Conservation (phyloP, 2,329 filamentous ascomycete genomes). For the Sphaerulina musiva region DNA sequence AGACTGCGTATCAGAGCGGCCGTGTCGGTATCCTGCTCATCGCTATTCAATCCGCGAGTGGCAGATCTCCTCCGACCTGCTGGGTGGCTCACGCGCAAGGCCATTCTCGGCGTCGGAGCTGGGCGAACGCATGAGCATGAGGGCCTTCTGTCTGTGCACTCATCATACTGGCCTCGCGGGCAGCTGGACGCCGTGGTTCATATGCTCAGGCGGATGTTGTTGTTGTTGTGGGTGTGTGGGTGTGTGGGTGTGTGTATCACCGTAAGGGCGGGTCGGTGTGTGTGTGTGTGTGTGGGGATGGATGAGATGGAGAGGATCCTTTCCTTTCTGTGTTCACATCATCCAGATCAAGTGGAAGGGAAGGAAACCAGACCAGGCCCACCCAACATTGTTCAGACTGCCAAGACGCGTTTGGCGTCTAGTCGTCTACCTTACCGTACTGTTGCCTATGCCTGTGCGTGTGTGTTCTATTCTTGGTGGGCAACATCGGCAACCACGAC, state of each 20-base stretch:
- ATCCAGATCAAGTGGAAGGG: too few relatives aligned
- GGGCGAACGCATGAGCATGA: constrained; percentile 5
- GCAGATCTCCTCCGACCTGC: constrained; percentile 25
- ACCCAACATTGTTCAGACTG: too few relatives aligned
- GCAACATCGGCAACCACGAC: too few relatives aligned
- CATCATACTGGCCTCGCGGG: constrained; percentile 21
- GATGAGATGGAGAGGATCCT: too few relatives aligned
- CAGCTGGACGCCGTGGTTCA: constrained; percentile 12
- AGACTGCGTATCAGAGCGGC: constrained; percentile 25
- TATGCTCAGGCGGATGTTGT: constrained; percentile 4
- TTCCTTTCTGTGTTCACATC: background rate
- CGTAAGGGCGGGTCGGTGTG: background rate
- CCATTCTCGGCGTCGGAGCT: constrained; percentile 22
- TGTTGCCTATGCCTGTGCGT: too few relatives aligned
- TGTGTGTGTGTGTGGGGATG: background rate
- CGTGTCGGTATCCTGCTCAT: constrained; percentile 24
- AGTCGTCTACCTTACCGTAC: too few relatives aligned
- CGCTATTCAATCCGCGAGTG: constrained; percentile 25
- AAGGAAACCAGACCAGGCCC: too few relatives aligned
- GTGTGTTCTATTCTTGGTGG: too few relatives aligned
- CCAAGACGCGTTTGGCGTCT: too few relatives aligned
- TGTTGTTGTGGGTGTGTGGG: background rate
- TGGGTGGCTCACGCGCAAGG: constrained; percentile 18
- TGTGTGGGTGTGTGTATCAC: background rate
- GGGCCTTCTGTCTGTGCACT: constrained; percentile 3